Evolutionary conservation across 345 rosid species (phyloP), one percentile per base, ranked within the genome.

Genomic region (Populus davidiana): DNA sequence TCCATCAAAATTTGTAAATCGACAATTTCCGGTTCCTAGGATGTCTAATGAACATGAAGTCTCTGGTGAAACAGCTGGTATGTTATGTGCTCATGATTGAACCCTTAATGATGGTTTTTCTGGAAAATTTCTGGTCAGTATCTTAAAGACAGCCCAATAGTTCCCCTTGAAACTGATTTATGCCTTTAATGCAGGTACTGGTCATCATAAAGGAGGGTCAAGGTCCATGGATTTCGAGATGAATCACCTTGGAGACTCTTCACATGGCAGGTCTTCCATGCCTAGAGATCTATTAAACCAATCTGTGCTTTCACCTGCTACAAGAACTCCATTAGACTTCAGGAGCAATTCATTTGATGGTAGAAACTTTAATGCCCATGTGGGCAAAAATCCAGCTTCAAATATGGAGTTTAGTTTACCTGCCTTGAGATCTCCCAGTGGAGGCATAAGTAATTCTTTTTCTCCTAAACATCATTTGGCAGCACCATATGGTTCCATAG

Each of bases 281-380:
- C 90, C 91, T 41, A 86, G 91, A 77, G 94, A 93, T 76, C 74
- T 77, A 69, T 52, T 77, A 52, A 88, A 85, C 67, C 91, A 88
- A 75, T 93, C 87, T 49, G 77, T 87, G 78, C 83, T 84, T 79
- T 93, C 97, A 81, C 96, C 96, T 84, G 88, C 81, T 29, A 73
- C 82, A 74, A 86, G 90, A 89, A 63, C 83, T 69, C 82, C 90
- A 29, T 79, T 84, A 44, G 91, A 88, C 44, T 83, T 78, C 64
- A 83, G 94, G 86, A 88, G 86, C 85, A 93, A 84, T 82, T 90
- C 92, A 62, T 88, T 86, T 81, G 97, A 92, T 49, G 86, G 90
- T 59, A 88, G 90, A 81, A 88, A 82, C 80, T 87, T 82, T 61
- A 86, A 81, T 75, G 69, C 76, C 80, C 70, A 73, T 73, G 83